Evolutionary conservation across 208 protist genomes (phyloP).

Genomic region (Tritrichomonas musculus): DNA sequence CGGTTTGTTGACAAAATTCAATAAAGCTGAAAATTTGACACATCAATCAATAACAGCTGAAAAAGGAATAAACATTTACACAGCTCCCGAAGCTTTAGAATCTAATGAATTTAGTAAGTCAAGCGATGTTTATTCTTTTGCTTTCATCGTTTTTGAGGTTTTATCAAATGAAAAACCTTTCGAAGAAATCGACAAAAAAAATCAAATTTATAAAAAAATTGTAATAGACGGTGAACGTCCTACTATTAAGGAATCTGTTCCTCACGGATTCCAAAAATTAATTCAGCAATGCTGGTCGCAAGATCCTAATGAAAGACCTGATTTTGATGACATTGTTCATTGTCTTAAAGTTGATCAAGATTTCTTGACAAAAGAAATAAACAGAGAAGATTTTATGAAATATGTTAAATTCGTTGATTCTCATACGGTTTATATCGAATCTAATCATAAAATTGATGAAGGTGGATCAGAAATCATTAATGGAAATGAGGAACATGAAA

Average conservation of each 20-base stretch:
- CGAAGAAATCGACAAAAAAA: neutral
- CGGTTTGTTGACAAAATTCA: neutral
- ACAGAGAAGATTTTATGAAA: too few species aligned
- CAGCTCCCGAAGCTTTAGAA: neutral
- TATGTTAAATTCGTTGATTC: too few species aligned
- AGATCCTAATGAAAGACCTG: neutral
- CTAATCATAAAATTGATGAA: too few species aligned
- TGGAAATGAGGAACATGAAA: too few species aligned
- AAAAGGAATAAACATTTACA: neutral
- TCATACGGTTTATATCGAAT: too few species aligned
- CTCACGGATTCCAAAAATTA: neutral
- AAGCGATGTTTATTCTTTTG: neutral
- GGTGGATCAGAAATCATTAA: too few species aligned
- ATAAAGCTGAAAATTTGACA: neutral
- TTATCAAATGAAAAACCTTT: neutral
- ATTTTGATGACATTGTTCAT: neutral
- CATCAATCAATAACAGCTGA: neutral
- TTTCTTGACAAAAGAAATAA: too few species aligned
- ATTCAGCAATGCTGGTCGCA: neutral
- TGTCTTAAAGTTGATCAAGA: too few species aligned
- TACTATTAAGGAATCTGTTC: neutral
- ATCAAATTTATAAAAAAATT: neutral
- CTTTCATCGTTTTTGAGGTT: neutral
- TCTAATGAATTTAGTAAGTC: neutral
- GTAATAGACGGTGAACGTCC: neutral